Conservation (phyloP, 2,329 filamentous ascomycete species). For the Diatrype stigma region DNA sequence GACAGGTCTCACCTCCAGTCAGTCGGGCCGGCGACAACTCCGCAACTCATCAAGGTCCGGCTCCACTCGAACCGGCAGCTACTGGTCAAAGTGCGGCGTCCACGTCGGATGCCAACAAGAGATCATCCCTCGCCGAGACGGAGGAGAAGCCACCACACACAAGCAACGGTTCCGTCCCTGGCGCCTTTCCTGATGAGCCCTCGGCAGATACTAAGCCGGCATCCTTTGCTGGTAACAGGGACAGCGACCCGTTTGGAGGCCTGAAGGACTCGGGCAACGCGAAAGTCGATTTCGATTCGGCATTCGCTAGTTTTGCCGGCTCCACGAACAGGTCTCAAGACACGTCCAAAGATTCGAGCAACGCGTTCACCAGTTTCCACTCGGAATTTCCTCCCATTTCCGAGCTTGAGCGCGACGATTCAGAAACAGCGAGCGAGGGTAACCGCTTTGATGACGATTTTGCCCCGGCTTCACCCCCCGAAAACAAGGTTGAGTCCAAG, state of each 20-base stretch:
- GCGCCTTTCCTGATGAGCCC: slow-evolving; percentile 48
- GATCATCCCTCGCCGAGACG: slow-evolving; percentile 20
- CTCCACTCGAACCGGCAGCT: slow-evolving; percentile 33
- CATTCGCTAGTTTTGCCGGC: slow-evolving; percentile 71
- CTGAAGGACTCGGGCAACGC: slow-evolving; percentile 53
- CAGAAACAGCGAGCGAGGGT: slow-evolving; percentile 71
- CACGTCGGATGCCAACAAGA: slow-evolving; percentile 27
- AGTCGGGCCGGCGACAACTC: slow-evolving; percentile 50
- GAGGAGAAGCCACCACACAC: slow-evolving; percentile 20
- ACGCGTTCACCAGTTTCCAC: slow-evolving; percentile 52
- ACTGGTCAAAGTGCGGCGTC: slow-evolving; percentile 33
- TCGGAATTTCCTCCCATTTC: slow-evolving; percentile 90
- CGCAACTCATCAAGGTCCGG: slow-evolving; percentile 24
- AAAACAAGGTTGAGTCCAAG: slow-evolving; percentile 28
- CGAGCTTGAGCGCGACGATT: slow-evolving; percentile 80
- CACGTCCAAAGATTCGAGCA: slow-evolving; percentile 39
- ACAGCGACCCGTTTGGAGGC: slow-evolving; percentile 48
- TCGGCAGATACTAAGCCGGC: slow-evolving; percentile 20
- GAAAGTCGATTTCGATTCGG: slow-evolving; percentile 80
- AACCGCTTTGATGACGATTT: slow-evolving; percentile 95
- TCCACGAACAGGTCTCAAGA: slow-evolving; percentile 45
- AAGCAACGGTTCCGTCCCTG: slow-evolving; percentile 39
- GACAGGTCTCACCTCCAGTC: slow-evolving; percentile 70
- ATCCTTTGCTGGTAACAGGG: slow-evolving; percentile 23
- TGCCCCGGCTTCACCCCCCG: slow-evolving; percentile 55